Evolutionary conservation across 805 yeast genomes (phyloP).

Genomic region (Monosporozyma unispora): DNA sequence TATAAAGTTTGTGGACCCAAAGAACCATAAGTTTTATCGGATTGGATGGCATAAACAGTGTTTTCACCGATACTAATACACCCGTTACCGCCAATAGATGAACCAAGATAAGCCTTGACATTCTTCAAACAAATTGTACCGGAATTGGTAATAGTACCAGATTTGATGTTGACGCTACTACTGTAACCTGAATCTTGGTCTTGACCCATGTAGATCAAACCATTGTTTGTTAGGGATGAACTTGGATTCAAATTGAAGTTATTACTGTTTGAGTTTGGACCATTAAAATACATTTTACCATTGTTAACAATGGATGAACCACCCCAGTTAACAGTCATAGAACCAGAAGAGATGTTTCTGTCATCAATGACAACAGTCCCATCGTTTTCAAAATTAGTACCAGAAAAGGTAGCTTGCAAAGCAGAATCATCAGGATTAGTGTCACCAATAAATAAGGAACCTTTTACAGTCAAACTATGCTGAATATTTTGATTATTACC

Average conservation of each 20-base stretch:
- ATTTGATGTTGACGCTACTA: slow-evolving; percentile 1
- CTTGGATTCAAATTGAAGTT: slow-evolving; percentile 5
- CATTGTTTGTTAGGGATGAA: slow-evolving; percentile 5
- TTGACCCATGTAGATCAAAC: slow-evolving; percentile 9
- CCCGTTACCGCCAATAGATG: slow-evolving; percentile 9
- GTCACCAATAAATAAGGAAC: slow-evolving; percentile 10
- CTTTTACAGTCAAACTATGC: slow-evolving; percentile 4
- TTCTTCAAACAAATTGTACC: slow-evolving; percentile 12
- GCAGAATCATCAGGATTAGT: slow-evolving; percentile 3
- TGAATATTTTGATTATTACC: slow-evolving; percentile 6
- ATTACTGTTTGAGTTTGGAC: slow-evolving; percentile 3
- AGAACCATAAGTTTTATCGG: not conserved
- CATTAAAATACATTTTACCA: slow-evolving; percentile 10
- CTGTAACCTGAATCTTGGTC: slow-evolving; percentile 1
- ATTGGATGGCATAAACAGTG: slow-evolving; percentile 4
- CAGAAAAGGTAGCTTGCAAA: slow-evolving; percentile 4
- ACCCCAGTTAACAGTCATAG: slow-evolving; percentile 5
- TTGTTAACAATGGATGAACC: slow-evolving; percentile 7
- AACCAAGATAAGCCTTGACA: slow-evolving; percentile 2
- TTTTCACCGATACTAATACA: slow-evolving; percentile 11
- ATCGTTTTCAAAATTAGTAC: slow-evolving; percentile 5
- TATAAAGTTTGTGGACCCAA: slow-evolving; percentile 8
- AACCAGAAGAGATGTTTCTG: slow-evolving; percentile 5
- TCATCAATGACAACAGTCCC: slow-evolving; percentile 11
- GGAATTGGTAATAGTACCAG: slow-evolving; percentile 5